A percentile compares a stretch with the other conserved stretches of the same genome.
Evolutionary conservation across 768 basidiomycete species (phyloP).

Genomic region (Nidularia pulvinata): DNA sequence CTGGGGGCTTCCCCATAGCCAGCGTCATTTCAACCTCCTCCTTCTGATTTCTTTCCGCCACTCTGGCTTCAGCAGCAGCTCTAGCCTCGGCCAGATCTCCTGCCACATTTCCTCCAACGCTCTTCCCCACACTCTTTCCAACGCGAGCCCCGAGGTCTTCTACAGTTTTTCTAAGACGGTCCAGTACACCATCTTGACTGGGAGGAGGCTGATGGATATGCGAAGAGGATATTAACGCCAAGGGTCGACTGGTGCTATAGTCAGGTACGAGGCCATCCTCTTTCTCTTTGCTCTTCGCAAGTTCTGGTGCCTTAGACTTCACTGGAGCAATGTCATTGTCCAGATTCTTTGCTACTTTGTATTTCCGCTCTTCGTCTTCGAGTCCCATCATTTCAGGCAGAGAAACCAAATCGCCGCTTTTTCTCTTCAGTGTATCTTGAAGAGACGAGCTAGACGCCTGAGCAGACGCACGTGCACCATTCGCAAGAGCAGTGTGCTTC

Average conservation of each 20-base stretch:
- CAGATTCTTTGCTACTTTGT: slow-evolving; percentile 48
- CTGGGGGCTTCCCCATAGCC: slow-evolving; percentile 7
- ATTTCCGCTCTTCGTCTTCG: slow-evolving; percentile 39
- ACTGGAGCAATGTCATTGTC: slow-evolving; percentile 30
- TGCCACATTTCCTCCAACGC: slow-evolving; percentile 55
- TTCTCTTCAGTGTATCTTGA: slow-evolving; percentile 51
- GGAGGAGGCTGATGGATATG: background rate
- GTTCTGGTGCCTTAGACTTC: slow-evolving; percentile 3
- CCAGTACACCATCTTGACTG: slow-evolving; percentile 52
- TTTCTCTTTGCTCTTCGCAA: slow-evolving; percentile 29
- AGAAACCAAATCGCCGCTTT: slow-evolving; percentile 52
- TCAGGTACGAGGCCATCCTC: slow-evolving; percentile 10
- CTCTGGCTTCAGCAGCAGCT: slow-evolving; percentile 65
- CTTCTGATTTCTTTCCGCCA: slow-evolving; percentile 62
- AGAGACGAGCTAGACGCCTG: slow-evolving; percentile 2
- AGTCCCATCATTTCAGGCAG: slow-evolving; percentile 9
- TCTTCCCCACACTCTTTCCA: slow-evolving; percentile 61
- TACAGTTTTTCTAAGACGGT: slow-evolving; percentile 70
- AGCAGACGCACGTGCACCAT: background rate
- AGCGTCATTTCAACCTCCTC: slow-evolving; percentile 31
- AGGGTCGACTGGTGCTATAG: background rate
- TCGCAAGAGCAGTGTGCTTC: slow-evolving; percentile 18
- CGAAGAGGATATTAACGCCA: background rate
- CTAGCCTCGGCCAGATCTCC: slow-evolving; percentile 67
- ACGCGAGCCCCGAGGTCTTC: slow-evolving; percentile 61